Conservation (phyloP, 805 yeast species). For the Saccharomycopsis sp. region DNA sequence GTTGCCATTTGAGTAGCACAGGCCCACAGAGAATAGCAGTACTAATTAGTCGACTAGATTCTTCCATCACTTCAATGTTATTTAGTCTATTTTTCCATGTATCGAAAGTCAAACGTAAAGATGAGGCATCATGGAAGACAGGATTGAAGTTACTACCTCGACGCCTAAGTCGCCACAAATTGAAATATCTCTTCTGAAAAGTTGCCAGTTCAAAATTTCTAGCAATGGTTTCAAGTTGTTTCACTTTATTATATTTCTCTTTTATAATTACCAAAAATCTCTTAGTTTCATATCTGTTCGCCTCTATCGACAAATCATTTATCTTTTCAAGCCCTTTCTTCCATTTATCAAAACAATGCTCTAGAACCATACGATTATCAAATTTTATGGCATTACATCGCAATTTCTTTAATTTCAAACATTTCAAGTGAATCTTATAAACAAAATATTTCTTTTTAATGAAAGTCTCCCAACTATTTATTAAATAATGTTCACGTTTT, state of each 20-base stretch:
- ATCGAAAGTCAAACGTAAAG: background rate
- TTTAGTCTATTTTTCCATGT: background rate
- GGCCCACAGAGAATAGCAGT: constrained; percentile 12
- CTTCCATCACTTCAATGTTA: background rate
- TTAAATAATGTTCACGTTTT: constrained; percentile 3
- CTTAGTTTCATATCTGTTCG: no score
- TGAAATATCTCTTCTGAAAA: background rate
- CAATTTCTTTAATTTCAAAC: background rate
- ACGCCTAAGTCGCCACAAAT: background rate
- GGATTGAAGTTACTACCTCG: no score
- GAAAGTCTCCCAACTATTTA: constrained; percentile 12
- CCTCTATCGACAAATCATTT: background rate
- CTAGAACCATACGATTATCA: background rate
- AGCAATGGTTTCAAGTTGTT: background rate
- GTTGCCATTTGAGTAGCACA: constrained; percentile 7
- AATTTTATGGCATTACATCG: constrained; percentile 1
- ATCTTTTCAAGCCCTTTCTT: background rate
- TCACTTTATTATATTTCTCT: background rate
- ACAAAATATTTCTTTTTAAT: constrained; percentile 10
- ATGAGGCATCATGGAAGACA: no score
- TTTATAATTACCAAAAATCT: no score
- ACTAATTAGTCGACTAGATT: background rate
- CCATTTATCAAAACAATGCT: background rate
- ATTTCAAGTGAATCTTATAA: constrained; percentile 8
- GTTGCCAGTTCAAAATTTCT: background rate